Evolutionary conservation across 495 filamentous ascomycete species (phyloP).

Genomic region (Tetracladium marchalianum): DNA sequence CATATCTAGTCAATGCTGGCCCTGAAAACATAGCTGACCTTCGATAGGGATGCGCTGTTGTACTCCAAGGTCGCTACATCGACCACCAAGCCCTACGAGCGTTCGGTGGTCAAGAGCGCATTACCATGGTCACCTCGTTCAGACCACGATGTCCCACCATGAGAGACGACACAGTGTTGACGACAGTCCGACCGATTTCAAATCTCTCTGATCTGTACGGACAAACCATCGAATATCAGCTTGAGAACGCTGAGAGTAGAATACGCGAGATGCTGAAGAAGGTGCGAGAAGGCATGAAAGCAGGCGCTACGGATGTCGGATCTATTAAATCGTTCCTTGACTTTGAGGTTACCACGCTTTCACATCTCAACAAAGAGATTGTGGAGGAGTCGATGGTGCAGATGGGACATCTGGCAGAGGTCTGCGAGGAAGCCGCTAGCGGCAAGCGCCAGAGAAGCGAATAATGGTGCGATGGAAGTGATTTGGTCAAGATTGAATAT

Average conservation of each 20-base stretch:
- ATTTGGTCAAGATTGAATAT: slow-evolving; percentile 4
- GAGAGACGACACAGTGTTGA: slow-evolving; percentile 57
- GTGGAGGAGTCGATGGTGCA: slow-evolving; percentile 39
- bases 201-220: slow-evolving; percentile 59
- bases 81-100: slow-evolving; percentile 59
- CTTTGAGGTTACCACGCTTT: slow-evolving; percentile 17
- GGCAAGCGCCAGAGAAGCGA: not conserved
- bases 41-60: slow-evolving; percentile 51
- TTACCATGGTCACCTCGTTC: slow-evolving; percentile 67
- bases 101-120: slow-evolving; percentile 53
- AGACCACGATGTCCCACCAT: slow-evolving; percentile 47
- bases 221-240: slow-evolving; percentile 59
- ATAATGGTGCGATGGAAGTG: no score
- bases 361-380: slow-evolving; percentile 43
- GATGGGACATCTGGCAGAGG: slow-evolving; percentile 25
- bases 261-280: slow-evolving; percentile 32
- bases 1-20: not conserved
- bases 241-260: slow-evolving; percentile 58
- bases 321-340: slow-evolving; percentile 19
- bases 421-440: slow-evolving; percentile 7
- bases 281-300: slow-evolving; percentile 35
- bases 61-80: slow-evolving; percentile 65
- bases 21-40: slow-evolving; percentile 1
- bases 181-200: slow-evolving; percentile 55
- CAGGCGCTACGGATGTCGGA: slow-evolving; percentile 23